These are phyloP conservation scores for Fusarium penzigii DNA, from an alignment of 2,329 filamentous ascomycete genomes.

Conservation along the genomic window DNA sequence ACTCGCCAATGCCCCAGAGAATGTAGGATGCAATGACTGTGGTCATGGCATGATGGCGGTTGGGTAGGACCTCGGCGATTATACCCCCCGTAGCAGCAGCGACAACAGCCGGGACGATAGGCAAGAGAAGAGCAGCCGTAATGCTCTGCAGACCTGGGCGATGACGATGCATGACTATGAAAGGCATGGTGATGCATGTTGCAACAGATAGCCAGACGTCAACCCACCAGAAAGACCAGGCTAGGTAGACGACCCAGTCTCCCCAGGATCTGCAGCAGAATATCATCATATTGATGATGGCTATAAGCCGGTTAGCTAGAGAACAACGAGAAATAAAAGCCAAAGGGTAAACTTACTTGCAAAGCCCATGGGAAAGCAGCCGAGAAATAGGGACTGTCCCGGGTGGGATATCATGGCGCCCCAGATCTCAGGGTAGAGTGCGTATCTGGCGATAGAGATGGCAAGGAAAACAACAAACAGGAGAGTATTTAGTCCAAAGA, in stretches of 20 bases:
- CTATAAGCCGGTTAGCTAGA: conserved; percentile 19
- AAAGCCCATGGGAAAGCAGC: conserved; percentile 68
- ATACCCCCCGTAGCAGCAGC: conserved; percentile 65
- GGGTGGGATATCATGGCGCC: conserved; percentile 66
- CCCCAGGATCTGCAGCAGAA: conserved; percentile 65
- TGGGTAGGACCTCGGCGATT: conserved; percentile 59
- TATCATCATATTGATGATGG: conserved; percentile 66
- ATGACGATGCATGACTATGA: conserved; percentile 52
- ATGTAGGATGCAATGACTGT: conserved; percentile 68
- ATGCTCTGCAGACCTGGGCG: conserved; percentile 55
- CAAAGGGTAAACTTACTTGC: conserved; percentile 44
- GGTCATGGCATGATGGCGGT: conserved; percentile 55
- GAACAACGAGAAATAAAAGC: neutral
- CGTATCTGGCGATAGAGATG: conserved; percentile 61
- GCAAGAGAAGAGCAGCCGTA: conserved; percentile 65
- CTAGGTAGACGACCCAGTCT: conserved; percentile 52
- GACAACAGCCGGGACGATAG: conserved; percentile 67
- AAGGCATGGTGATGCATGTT: conserved; percentile 57
- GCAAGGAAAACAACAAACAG: conserved; percentile 57
- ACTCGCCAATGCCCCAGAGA: conserved; percentile 65
- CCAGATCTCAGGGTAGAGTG: conserved; percentile 67
- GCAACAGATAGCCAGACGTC: conserved; percentile 54
- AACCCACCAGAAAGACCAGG: conserved; percentile 61
- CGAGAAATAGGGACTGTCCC: conserved; percentile 67
- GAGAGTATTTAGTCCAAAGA: conserved; percentile 61